Base-by-base conservation (phyloP, 306 rosid species). In the Dalbergia cultrata region DNA sequence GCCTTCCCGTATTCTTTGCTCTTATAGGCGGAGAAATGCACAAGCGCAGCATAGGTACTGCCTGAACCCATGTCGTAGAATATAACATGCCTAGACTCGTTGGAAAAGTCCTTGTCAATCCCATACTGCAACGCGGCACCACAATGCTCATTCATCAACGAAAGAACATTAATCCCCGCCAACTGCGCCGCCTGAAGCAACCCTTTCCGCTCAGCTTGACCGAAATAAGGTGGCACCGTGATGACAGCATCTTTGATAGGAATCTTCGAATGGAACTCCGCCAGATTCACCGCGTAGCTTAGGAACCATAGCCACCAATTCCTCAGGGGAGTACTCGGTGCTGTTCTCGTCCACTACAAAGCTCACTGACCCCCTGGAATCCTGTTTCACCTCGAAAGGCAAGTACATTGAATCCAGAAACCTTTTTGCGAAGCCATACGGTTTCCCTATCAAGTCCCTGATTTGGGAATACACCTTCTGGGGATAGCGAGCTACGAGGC, bases 91-190 rank as follows among this genome's bases (percentile, higher is more conserved):
- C 94, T 88, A 0, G 99, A 86, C 73, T 73, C 97, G 53, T 95
- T 95, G 0, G 97, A 86, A 77, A 95, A 95, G 82, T 95, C 94
- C 87, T 95, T 95, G 77, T 93, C 99, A 26, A 95, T 95, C 54
- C 99, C 99, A 78, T 95, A 95, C 84, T 95, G 99, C 82, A 95
- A 80, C 18, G 99, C 99, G 1, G 99, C 99, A 16, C 99, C 99
- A 4, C 98, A 93, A 82, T 95, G 91, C 85, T 93, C 99, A 70
- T 95, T 93, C 54, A 90, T 84, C 90, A 95, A 70, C 17, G 99
- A 89, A 49, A 95, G 94, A 39, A 92, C 97, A 69, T 90, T 91
- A 77, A 95, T 72, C 60, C 99, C 98, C 1, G 94, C 97, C 57
- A 95, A 69, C 77, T 95, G 86, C 1, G 99, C 99, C 0, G 98